Evolutionary conservation across 306 rosid genomes (phyloP), one percentile per base, ranked within the genome.

Genomic region (Cicer chorassanicum): DNA sequence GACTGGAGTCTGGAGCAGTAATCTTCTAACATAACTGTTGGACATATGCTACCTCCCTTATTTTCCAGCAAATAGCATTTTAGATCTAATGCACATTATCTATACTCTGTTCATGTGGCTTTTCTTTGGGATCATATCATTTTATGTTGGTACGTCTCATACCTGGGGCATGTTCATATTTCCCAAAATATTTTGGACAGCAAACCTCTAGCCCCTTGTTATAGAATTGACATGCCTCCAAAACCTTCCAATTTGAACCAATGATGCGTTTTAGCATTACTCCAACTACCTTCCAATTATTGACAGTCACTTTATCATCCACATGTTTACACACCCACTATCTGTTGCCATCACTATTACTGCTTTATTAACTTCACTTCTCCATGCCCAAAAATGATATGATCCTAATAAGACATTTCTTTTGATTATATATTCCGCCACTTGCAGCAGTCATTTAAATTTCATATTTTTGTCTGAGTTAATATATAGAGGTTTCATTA

Each of bases 381-480:
- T 9, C 19, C 56, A 50, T 14, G 16, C 56, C 36, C n/a, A 13
- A 8, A 54, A 54, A 8, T 18, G 61, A 9, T 54, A 54, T 54
- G 61, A 54, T 8, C 9, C 57, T 45, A 54, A 46, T 70, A 44
- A 65, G 73, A 38, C 66, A 64, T 45, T 70, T 62, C 42, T 45
- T 49, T 34, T 24, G 2, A 29, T 49, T 50, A 19, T 53, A 16
- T 77, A 65, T 67, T 10, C 53, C 0, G 1, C 24, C 36, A 46
- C 39, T 71, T 42, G 79, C 65, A 65, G 53, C 61, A 56, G 45
- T 64, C 65, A 72, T 24, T 55, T 42, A 65, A 11, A 45, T 43
- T 53, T 63, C 45, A 65, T 21, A 5, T 38, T 43, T 38, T 49
- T 69, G 39, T 29, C 48, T 39, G 40, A 41, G 48, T 46, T 66